Evolutionary conservation across 2,329 filamentous ascomycete genomes (phyloP), one percentile per base, ranked within the genome.

Genomic region (Bipolaris zeicola): DNA sequence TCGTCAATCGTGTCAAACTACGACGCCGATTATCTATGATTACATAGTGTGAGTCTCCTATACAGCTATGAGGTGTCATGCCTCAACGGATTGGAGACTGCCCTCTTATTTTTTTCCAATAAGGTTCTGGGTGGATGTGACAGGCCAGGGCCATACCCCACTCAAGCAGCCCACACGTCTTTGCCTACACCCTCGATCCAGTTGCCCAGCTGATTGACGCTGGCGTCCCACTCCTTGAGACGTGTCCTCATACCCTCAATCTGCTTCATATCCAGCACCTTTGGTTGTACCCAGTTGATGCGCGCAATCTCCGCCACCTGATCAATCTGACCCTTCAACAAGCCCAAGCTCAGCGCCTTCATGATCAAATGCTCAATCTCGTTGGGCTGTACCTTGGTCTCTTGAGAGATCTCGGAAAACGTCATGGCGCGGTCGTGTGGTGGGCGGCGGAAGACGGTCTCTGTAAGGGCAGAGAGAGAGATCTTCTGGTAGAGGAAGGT

Each of bases 261-360:
- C 82, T 98, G 95, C 78, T 87, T 88, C 87, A 93, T 92, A 77
- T 98, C 95, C 65, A 99, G 80, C 31, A 99, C 93, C 85, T 98
- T 98, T 20, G 95, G 95, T 81, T 99, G 95, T 57, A 99, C 95
- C 95, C 95, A 99, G 71, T 94, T 94, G 78, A 99, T 97, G 74
- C 93, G 87, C 41, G 95, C 95, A 65, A 98, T 87, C 78, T 93
- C 89, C 45, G 92, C 92, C 31, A 99, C 95, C 80, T 99, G 94
- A 76, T 99, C 95, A 69, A 99, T 98, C 54, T 90, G 95, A 43
- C 95, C 95, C 66, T 89, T 86, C 66, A 99, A 81, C 66, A 99
- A 82, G 0, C 95, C 95, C 67, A 99, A 79, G 72, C 93, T 97
- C 69, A 99, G 80, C n/a, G 95, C 95, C 83, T 97, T 98, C 95